Evolutionary conservation across 768 basidiomycete species (phyloP).

Genomic region (Favolaschia claudopus): DNA sequence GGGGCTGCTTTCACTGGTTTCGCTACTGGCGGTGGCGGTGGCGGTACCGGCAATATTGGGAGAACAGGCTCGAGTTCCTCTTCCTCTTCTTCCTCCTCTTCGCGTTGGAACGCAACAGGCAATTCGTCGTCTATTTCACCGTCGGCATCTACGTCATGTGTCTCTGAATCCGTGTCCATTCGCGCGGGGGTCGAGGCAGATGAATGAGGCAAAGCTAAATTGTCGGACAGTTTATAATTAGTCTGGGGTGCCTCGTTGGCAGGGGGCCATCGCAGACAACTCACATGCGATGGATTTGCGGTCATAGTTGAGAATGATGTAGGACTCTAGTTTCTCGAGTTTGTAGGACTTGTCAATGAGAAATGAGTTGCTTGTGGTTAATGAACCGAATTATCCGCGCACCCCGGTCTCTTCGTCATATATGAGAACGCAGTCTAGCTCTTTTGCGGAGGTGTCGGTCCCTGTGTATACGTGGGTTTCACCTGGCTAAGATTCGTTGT

Average conservation of each 20-base stretch:
- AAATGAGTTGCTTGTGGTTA: conserved; percentile 14
- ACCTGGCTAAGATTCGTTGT: conserved; percentile 44
- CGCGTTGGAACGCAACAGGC: conserved; percentile 39
- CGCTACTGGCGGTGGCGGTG: conserved; percentile 33
- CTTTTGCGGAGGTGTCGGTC: conserved; percentile 63
- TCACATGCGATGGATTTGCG: conserved; percentile 43
- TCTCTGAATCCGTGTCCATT: conserved; percentile 12
- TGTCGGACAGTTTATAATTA: neutral
- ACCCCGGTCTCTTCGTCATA: conserved; percentile 81
- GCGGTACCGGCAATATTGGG: conserved; percentile 32
- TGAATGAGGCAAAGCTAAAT: conserved; percentile 31
- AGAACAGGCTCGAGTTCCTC: conserved; percentile 41
- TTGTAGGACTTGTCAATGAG: conserved; percentile 63
- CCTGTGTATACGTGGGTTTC: conserved; percentile 68
- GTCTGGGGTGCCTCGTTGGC: conserved; percentile 16
- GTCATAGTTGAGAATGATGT: conserved; percentile 61
- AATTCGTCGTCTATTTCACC: conserved; percentile 50
- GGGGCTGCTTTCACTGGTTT: conserved; percentile 33
- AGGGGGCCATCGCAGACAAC: conserved; percentile 3
- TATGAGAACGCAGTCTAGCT: conserved; percentile 80
- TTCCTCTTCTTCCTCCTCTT: conserved; percentile 46
- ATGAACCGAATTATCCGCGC: conserved; percentile 37
- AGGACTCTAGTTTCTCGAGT: conserved; percentile 79
- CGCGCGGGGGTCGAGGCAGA: conserved; percentile 34
- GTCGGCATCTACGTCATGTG: conserved; percentile 37